A percentile compares a stretch with the other conserved stretches of the same genome.
Evolutionary conservation across 805 yeast species (phyloP).

Genomic region (Isabelozyma rhagii): DNA sequence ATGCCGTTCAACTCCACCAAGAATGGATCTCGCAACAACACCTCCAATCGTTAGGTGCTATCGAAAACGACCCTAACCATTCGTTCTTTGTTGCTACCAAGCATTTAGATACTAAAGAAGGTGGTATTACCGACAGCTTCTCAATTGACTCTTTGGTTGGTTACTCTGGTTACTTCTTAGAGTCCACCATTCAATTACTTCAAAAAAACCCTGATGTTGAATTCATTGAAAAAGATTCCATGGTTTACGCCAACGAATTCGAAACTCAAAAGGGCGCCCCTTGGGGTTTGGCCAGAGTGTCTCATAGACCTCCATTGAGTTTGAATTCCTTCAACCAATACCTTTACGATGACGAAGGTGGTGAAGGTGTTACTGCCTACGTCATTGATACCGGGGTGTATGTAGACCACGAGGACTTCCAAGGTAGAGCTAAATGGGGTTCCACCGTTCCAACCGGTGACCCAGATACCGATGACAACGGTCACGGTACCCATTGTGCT

Average conservation of each 20-base stretch:
- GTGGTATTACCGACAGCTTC: constrained; percentile 63
- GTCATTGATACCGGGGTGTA: constrained; percentile 83
- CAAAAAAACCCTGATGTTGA: constrained; percentile 61
- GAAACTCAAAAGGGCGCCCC: constrained; percentile 81
- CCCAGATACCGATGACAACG: constrained; percentile 65
- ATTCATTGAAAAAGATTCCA: constrained; percentile 72
- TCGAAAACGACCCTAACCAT: constrained; percentile 28
- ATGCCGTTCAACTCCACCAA: constrained; percentile 61
- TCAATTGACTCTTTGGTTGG: constrained; percentile 64
- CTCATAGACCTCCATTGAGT: constrained; percentile 72
- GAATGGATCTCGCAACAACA: constrained; percentile 61
- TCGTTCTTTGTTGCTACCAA: constrained; percentile 34
- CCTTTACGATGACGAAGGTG: constrained; percentile 67
- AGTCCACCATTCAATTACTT: constrained; percentile 69
- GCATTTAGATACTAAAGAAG: constrained; percentile 22
- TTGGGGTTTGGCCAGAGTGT: constrained; percentile 91
- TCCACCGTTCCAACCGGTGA: constrained; percentile 72
- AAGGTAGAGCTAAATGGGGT: constrained; percentile 83
- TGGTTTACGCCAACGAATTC: constrained; percentile 61
- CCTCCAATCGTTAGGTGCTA: constrained; percentile 35
- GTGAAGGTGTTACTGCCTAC: constrained; percentile 76
- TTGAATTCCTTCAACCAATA: constrained; percentile 72
- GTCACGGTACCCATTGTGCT: constrained; percentile 95
- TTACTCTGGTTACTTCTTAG: constrained; percentile 82
- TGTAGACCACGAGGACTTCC: constrained; percentile 59